Conservation (phyloP, 495 filamentous ascomycete species). For the Hyaloscypha bicolor region DNA sequence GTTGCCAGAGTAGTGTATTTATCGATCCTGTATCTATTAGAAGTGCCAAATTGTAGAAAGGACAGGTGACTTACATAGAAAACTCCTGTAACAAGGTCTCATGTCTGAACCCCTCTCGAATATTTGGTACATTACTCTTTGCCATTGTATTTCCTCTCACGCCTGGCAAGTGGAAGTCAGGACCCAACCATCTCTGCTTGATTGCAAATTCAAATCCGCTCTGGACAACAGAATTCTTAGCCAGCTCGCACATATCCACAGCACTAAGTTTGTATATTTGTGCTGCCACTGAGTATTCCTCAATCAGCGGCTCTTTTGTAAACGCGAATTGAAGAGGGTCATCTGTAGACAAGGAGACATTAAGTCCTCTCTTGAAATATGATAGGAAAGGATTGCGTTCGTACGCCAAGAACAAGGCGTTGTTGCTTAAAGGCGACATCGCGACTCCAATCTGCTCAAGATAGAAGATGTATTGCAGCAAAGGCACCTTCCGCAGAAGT, state of each 20-base stretch:
- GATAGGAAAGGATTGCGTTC: slow-evolving; percentile 94
- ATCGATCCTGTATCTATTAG: slow-evolving; percentile 44
- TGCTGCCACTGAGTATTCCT: slow-evolving; percentile 96
- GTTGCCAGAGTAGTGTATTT: slow-evolving; percentile 44
- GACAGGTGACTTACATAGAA: slow-evolving; percentile 63
- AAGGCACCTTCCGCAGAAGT: slow-evolving; percentile 86
- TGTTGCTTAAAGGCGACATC: slow-evolving; percentile 98
- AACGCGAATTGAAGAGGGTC: slow-evolving; percentile 98
- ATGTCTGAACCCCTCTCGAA: slow-evolving; percentile 85
- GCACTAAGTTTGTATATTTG: slow-evolving; percentile 98
- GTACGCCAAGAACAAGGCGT: slow-evolving; percentile 94
- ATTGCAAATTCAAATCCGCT: slow-evolving; percentile 89
- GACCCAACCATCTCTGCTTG: slow-evolving; percentile 89
- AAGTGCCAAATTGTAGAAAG: slow-evolving; percentile 11
- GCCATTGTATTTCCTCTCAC: slow-evolving; percentile 83
- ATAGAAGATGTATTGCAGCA: slow-evolving; percentile 97
- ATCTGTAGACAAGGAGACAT: slow-evolving; percentile 95
- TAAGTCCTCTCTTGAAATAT: slow-evolving; percentile 92
- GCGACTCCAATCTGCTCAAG: slow-evolving; percentile 97
- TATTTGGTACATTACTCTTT: slow-evolving; percentile 94
- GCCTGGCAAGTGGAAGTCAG: slow-evolving; percentile 71
- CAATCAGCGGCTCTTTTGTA: slow-evolving; percentile 96
- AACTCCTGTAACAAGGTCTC: slow-evolving; percentile 81
- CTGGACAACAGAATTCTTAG: slow-evolving; percentile 91
- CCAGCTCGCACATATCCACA: slow-evolving; percentile 98